phyloP scores from a whole-genome alignment of 805 yeast genomes.

The Scheffersomyces amazonensis region DNA sequence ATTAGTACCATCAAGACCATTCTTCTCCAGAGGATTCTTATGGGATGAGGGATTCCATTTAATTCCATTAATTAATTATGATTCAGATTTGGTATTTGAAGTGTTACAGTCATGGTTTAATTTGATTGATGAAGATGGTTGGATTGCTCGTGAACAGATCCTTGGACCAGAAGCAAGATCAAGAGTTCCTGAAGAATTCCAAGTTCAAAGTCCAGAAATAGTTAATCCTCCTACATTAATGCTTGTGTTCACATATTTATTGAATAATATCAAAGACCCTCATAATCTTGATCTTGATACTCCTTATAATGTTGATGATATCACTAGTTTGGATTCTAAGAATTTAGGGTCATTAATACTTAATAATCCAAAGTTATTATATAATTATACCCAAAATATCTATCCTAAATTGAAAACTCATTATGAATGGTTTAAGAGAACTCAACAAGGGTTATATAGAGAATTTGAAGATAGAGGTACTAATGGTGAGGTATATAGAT shows the following conservation, averaged over 20 bases:
- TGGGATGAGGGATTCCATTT: constrained; percentile 99
- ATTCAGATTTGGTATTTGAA: constrained; percentile 76
- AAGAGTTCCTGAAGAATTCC: constrained; percentile 81
- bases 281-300: constrained; percentile 23
- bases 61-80: constrained; percentile 77
- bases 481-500: constrained; percentile 68
- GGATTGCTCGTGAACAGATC: constrained; percentile 96
- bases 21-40: constrained; percentile 94
- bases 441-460: constrained; percentile 73
- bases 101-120: constrained; percentile 85
- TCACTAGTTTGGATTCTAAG: constrained; percentile 10
- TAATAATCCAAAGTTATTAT: constrained; percentile 55
- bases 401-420: constrained; percentile 78
- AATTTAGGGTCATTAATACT: constrained; percentile 53
- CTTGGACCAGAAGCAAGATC: constrained; percentile 88
- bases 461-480: constrained; percentile 59
- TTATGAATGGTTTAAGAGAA: constrained; percentile 77
- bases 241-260: constrained; percentile 61
- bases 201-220: constrained; percentile 79
- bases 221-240: constrained; percentile 96
- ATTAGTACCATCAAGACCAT: constrained; percentile 87
- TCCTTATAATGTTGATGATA: constrained; percentile 23
- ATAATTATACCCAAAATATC: constrained; percentile 56
- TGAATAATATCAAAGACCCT: constrained; percentile 26
- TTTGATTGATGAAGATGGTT: constrained; percentile 84